Evolutionary conservation across 192 early-diverging fungal genomes (phyloP).

Genomic region (Coemansia sp.): DNA sequence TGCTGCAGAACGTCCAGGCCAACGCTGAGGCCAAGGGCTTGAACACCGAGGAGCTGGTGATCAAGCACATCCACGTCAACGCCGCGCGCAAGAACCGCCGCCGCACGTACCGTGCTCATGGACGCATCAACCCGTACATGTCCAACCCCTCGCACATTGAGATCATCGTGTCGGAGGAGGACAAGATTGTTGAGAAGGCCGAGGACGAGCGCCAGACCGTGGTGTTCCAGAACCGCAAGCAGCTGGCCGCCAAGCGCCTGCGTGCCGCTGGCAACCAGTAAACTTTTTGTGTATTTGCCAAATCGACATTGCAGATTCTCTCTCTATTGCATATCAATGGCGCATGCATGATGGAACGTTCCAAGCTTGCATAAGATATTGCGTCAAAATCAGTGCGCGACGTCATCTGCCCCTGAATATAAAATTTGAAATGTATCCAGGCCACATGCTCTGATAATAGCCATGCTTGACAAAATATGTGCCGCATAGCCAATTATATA

Average conservation of each 20-base stretch:
- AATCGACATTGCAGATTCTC: background rate
- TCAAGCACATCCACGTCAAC: constrained; percentile 98
- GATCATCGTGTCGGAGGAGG: constrained; percentile 88
- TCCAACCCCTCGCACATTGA: constrained; percentile 95
- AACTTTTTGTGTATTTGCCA: constrained; percentile 8
- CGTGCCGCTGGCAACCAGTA: constrained; percentile 44
- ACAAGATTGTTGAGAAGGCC: constrained; percentile 78
- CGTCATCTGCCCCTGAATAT: background rate
- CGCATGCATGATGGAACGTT: background rate
- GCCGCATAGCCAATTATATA: background rate
- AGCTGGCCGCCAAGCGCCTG: constrained; percentile 48
- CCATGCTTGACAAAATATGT: background rate
- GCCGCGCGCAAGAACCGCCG: constrained; percentile 96
- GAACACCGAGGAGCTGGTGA: constrained; percentile 79
- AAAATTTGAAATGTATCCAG: background rate
- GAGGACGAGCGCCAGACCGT: constrained; percentile 53
- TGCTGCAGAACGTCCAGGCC: constrained; percentile 95
- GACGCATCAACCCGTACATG: constrained; percentile 95
- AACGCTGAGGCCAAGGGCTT: constrained; percentile 97
- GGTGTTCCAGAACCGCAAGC: constrained; percentile 52
- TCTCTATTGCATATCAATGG: background rate
- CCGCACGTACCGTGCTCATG: constrained; percentile 98
- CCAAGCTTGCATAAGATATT: background rate
- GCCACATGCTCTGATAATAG: background rate
- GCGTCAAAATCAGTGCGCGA: background rate